These are phyloP conservation scores for Kazachstania kunashirensis DNA, from an alignment of 805 yeast species.

Conservation along the genomic window DNA sequence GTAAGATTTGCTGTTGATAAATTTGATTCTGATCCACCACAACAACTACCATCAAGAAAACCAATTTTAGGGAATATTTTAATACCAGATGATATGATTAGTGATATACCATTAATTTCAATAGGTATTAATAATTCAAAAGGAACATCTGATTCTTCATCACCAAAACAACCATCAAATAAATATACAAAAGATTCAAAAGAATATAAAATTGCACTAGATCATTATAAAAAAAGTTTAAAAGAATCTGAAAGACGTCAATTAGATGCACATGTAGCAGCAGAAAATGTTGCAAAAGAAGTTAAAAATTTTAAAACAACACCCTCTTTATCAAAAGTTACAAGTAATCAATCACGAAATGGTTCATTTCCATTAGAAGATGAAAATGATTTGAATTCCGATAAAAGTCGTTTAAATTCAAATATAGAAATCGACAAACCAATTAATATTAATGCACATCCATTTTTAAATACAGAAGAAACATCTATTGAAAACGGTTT, in stretches of 20 bases:
- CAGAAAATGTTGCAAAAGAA: slow-evolving; percentile 59
- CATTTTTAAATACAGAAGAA: slow-evolving; percentile 34
- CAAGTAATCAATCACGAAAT: background rate
- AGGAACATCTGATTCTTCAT: background rate
- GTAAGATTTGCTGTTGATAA: slow-evolving; percentile 74
- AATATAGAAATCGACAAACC: slow-evolving; percentile 54
- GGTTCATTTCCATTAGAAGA: background rate
- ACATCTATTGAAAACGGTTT: background rate
- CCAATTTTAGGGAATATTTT: slow-evolving; percentile 75
- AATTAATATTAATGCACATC: slow-evolving; percentile 50
- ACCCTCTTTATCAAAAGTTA: background rate
- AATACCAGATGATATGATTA: slow-evolving; percentile 53
- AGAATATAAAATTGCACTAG: slow-evolving; percentile 49
- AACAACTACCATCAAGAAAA: slow-evolving; percentile 79
- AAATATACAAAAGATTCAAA: slow-evolving; percentile 28
- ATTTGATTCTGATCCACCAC: slow-evolving; percentile 77
- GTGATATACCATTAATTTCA: slow-evolving; percentile 54
- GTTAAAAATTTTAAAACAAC: slow-evolving; percentile 37
- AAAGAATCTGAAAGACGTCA: slow-evolving; percentile 64
- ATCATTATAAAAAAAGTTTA: slow-evolving; percentile 43
- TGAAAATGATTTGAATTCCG: slow-evolving; percentile 3
- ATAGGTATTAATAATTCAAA: slow-evolving; percentile 52
- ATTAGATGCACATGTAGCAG: slow-evolving; percentile 64
- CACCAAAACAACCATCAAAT: background rate
- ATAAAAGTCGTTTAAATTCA: background rate